Evolutionary conservation across 176 grass and related monocot species (phyloP).

Genomic region (Coix lacrymajobi): DNA sequence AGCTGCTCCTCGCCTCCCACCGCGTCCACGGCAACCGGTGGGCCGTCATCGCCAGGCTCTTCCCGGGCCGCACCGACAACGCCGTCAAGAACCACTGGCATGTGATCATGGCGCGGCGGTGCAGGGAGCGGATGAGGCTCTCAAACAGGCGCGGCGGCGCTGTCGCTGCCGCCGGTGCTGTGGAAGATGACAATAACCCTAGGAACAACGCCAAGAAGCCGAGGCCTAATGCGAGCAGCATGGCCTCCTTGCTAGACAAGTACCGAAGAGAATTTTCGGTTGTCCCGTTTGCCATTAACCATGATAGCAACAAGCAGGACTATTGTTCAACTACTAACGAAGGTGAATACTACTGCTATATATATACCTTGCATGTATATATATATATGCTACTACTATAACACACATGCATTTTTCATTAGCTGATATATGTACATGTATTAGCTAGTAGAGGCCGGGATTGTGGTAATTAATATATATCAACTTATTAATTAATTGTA

Average conservation of each 20-base stretch:
- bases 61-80: slow-evolving; percentile 96
- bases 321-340: slow-evolving; percentile 40
- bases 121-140: slow-evolving; percentile 44
- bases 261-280: slow-evolving; percentile 40
- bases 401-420: not conserved
- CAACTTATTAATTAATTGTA: not conserved
- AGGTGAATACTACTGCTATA: slow-evolving; percentile 37
- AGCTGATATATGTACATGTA: not conserved
- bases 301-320: slow-evolving; percentile 27
- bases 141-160: not conserved
- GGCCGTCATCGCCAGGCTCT: slow-evolving; percentile 86
- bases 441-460: not conserved
- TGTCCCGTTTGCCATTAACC: slow-evolving; percentile 37
- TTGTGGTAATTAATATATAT: not conserved
- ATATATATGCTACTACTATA: not conserved
- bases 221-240: slow-evolving; percentile 13
- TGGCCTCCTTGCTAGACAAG: slow-evolving; percentile 52
- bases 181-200: slow-evolving; percentile 10
- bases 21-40: slow-evolving; percentile 81
- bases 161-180: not conserved
- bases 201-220: not conserved
- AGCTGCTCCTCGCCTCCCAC: slow-evolving; percentile 74
- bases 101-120: slow-evolving; percentile 86
- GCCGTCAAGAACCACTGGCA: slow-evolving; percentile 99
- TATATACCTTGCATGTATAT: not conserved